phyloP scores from a whole-genome alignment of 169 alveolate genomes.

The Plasmodium berghei region DNA sequence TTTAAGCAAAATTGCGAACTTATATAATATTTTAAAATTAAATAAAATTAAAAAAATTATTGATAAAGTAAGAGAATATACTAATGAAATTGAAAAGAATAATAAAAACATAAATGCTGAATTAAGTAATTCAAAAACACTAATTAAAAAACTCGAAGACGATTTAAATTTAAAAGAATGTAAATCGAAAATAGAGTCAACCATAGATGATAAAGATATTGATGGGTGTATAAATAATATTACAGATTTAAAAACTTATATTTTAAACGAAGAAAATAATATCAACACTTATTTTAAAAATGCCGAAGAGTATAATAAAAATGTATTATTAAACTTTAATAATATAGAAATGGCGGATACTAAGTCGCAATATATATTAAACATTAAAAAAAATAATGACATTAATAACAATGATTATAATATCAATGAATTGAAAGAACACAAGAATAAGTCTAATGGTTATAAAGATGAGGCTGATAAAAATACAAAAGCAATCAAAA shows the following conservation, averaged over 20 bases:
- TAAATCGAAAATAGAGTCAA: too few relatives aligned
- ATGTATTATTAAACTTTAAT: background rate
- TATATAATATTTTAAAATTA: background rate
- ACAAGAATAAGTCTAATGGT: background rate
- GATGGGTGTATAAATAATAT: too few relatives aligned
- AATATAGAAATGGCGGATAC: constrained; percentile 6
- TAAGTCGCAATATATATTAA: background rate
- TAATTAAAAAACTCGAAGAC: too few relatives aligned
- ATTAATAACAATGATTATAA: background rate
- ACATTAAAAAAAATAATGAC: background rate
- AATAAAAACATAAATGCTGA: background rate
- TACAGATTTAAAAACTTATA: too few relatives aligned
- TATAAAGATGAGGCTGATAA: background rate
- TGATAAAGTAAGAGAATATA: background rate
- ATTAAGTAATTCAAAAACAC: background rate
- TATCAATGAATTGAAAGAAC: background rate
- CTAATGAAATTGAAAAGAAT: background rate
- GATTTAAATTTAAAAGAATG: too few relatives aligned
- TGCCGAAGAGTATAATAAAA: constrained; percentile 13
- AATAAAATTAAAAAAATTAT: background rate
- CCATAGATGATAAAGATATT: too few relatives aligned
- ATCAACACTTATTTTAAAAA: too few relatives aligned
- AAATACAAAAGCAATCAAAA: background rate
- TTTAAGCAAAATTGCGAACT: background rate
- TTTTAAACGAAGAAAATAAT: too few relatives aligned